Base-by-base conservation (phyloP, 208 protist genomes). In the Leishmania major region DNA sequence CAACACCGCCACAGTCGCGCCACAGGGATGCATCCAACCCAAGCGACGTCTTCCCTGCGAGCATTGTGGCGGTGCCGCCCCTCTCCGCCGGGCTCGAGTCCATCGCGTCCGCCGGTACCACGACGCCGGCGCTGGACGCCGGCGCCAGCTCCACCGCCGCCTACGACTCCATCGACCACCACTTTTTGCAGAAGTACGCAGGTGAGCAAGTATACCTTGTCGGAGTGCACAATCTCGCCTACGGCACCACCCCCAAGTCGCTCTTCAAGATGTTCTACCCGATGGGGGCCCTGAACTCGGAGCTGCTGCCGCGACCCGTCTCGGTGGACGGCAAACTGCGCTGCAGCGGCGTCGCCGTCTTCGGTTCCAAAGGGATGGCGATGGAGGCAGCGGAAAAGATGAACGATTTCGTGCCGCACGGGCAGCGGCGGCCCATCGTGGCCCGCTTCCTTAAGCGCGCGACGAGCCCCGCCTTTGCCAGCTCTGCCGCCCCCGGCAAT, bases 261-360 rank as follows among this genome's bases (percentile, higher is more conserved):
- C 84, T 95, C 62, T 89, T 82, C 79, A 87, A 90, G 64, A 89
- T 96, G 71, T 95, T 96, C 84, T 93, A 91, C 82, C 93, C 88
- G 15, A 88, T 93, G 82, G 90, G 89, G 10, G 93, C 93, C n/a
- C 67, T 89, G 15, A 78, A 89, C 84, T 88, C 86, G 3, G 91
- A 90, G 57, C 73, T 96, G 78, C 84, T 87, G 86, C 86, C 85
- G 43, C 67, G 75, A 75, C 70, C 84, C 57, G 86, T 94, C 25
- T 76, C 83, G 0, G 43, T 93, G 45, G 84, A 69, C n/a, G 93
- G 88, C 55, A 92, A 91, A 45, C 59, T 67, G 60, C 87, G 89
- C 22, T 76, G 87, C 74, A 94, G 90, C 80, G 91, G 93, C 49
- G 90, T 96, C 22, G 90, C 89, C 7, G 80, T 96, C 67, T 95